phyloP scores from a whole-genome alignment of 768 basidiomycete genomes.

The Russula olivacea region DNA sequence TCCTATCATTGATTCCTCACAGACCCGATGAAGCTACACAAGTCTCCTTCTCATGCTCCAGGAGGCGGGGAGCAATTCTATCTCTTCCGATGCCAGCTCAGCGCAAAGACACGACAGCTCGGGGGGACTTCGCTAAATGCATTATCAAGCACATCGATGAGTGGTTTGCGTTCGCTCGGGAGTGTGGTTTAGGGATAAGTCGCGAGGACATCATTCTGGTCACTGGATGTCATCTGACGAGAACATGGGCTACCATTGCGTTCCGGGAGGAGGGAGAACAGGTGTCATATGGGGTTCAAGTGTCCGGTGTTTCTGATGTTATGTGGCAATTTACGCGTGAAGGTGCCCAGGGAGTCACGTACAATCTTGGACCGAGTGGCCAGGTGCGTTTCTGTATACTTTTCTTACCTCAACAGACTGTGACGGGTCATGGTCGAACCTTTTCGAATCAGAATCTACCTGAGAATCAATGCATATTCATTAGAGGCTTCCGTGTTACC shows the following conservation, averaged over 20 bases:
- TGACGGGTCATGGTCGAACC: neutral
- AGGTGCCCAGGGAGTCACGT: neutral
- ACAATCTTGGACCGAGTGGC: neutral
- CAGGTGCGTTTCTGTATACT: neutral
- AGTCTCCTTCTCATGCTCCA: neutral
- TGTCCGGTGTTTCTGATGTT: neutral
- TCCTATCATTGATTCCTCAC: neutral
- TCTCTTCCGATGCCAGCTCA: neutral
- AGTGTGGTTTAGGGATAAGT: neutral
- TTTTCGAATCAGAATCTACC: neutral
- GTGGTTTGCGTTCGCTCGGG: neutral
- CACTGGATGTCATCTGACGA: neutral
- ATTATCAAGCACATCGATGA: neutral
- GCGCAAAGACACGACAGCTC: neutral
- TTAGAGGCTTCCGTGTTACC: neutral
- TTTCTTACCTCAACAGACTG: neutral
- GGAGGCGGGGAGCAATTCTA: neutral
- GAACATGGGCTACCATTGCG: neutral
- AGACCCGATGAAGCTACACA: neutral
- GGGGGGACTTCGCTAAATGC: neutral
- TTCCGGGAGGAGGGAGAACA: neutral
- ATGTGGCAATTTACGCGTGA: neutral
- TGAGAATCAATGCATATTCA: neutral
- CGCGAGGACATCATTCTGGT: slow-evolving; percentile 5
- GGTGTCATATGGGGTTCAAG: neutral